Percentiles rank a stretch among this genome's conserved stretches.
These are phyloP conservation scores for Huntiella omanensis DNA, from an alignment of 2,329 filamentous ascomycete species.

Conservation along the genomic window DNA sequence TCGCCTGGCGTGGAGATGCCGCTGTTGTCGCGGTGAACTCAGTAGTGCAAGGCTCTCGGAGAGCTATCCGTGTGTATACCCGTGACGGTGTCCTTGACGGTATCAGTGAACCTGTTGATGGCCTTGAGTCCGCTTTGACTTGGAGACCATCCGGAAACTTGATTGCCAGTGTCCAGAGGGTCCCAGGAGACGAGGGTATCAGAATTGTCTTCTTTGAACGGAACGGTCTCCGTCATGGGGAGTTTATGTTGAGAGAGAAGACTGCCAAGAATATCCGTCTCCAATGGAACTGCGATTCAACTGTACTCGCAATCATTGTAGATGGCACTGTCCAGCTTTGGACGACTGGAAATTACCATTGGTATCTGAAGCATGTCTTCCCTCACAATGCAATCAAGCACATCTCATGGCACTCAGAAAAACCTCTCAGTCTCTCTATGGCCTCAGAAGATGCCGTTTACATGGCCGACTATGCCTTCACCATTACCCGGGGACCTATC, in stretches of 20 bases:
- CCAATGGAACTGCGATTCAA: slow-evolving; percentile 84
- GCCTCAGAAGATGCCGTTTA: slow-evolving; percentile 19
- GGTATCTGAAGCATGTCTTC: slow-evolving; percentile 90
- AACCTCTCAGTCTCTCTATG: slow-evolving; percentile 47
- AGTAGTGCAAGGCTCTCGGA: slow-evolving; percentile 47
- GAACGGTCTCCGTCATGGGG: slow-evolving; percentile 90
- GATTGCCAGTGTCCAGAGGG: slow-evolving; percentile 65
- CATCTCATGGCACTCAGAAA: slow-evolving; percentile 72
- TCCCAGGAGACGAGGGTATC: slow-evolving; percentile 34
- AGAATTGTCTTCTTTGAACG: slow-evolving; percentile 91
- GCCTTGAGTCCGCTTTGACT: slow-evolving; percentile 68
- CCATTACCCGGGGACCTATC: slow-evolving; percentile 49
- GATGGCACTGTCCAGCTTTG: slow-evolving; percentile 68
- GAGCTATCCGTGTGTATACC: slow-evolving; percentile 77
- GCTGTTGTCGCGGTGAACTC: slow-evolving; percentile 76
- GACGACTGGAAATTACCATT: slow-evolving; percentile 96
- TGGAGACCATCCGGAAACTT: slow-evolving; percentile 87
- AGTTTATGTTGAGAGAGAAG: slow-evolving; percentile 62
- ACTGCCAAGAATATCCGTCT: slow-evolving; percentile 38
- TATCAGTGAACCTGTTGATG: slow-evolving; percentile 85
- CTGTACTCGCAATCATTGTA: slow-evolving; percentile 66
- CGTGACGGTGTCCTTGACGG: slow-evolving; percentile 81
- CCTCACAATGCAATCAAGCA: slow-evolving; percentile 20
- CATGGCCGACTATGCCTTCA: slow-evolving; percentile 42
- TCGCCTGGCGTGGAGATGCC: slow-evolving; percentile 91